Percentiles rank a stretch among this genome's conserved stretches.
These are phyloP conservation scores for Ceratobasidium sp. DNA, from an alignment of 1,284 basidiomycete species.

Conservation along the genomic window DNA sequence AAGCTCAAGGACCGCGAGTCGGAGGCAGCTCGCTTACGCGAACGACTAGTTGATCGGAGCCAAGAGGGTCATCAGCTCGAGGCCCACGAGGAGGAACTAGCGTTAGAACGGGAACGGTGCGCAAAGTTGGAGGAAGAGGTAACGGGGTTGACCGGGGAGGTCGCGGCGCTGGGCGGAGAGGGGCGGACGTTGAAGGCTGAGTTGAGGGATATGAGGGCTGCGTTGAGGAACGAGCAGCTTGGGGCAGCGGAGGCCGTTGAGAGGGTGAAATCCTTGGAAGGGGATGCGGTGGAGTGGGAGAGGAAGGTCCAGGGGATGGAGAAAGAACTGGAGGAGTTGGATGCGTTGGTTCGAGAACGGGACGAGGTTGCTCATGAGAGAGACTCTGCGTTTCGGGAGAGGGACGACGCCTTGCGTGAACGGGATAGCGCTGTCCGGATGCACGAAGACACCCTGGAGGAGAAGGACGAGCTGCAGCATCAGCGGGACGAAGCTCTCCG, in stretches of 20 bases:
- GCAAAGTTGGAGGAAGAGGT: slow-evolving; percentile 18
- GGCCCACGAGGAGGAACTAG: slow-evolving; percentile 40
- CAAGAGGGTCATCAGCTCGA: slow-evolving; percentile 14
- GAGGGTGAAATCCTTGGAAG: slow-evolving; percentile 5
- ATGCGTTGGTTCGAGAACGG: slow-evolving; percentile 55
- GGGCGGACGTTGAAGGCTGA: slow-evolving; percentile 56
- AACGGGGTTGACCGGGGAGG: slow-evolving; percentile 21
- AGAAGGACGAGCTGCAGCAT: slow-evolving; percentile 59
- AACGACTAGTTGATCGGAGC: slow-evolving; percentile 30
- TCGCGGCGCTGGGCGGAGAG: slow-evolving; percentile 29
- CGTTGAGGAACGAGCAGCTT: slow-evolving; percentile 34
- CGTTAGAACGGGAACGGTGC: slow-evolving; percentile 32
- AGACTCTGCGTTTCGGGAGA: slow-evolving; percentile 47
- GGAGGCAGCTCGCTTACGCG: slow-evolving; percentile 17
- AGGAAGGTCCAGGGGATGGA: slow-evolving; percentile 73
- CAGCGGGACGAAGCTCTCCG: slow-evolving; percentile 60
- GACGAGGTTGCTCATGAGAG: slow-evolving; percentile 57
- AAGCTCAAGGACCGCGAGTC: slow-evolving; percentile 43
- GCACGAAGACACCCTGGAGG: slow-evolving; percentile 62
- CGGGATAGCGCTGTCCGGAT: slow-evolving; percentile 69
- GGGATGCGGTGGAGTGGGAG: slow-evolving; percentile 49
- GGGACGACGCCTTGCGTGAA: slow-evolving; percentile 69
- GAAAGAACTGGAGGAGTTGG: slow-evolving; percentile 62
- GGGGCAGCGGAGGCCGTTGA: slow-evolving; percentile 16
- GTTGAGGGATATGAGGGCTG: slow-evolving; percentile 35